phyloP scores from a whole-genome alignment of 345 rosid genomes.

The Citrus hindsii region DNA sequence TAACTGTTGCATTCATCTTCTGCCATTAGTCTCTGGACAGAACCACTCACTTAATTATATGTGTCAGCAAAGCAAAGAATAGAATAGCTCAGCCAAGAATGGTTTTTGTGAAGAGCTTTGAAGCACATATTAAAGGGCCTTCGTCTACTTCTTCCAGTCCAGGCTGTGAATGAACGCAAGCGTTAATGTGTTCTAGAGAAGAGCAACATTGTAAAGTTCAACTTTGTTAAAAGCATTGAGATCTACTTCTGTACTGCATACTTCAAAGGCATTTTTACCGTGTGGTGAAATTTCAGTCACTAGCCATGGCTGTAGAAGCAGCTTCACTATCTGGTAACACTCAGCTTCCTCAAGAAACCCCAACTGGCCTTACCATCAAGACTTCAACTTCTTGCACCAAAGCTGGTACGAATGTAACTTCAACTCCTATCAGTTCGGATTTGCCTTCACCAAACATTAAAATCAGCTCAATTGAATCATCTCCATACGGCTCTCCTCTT shows the following conservation, averaged over 20 bases:
- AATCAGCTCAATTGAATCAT: constrained; percentile 35
- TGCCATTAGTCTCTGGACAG: constrained; percentile 38
- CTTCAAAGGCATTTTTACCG: background rate
- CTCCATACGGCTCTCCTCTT: constrained; percentile 71
- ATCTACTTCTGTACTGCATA: constrained; percentile 22
- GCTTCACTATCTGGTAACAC: constrained; percentile 2
- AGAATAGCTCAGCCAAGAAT: constrained; percentile 4
- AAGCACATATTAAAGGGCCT: background rate
- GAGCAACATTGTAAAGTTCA: background rate
- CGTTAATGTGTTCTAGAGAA: background rate
- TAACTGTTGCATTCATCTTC: constrained; percentile 73
- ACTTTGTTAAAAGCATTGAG: constrained; percentile 11
- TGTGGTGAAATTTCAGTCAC: background rate
- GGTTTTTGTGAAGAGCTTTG: constrained; percentile 5
- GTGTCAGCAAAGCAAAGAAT: constrained; percentile 31
- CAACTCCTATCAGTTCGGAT: constrained; percentile 26
- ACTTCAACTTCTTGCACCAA: constrained; percentile 40
- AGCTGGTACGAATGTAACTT: constrained; percentile 29
- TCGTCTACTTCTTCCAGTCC: background rate
- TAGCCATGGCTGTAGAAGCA: constrained; percentile 32
- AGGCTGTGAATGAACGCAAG: background rate
- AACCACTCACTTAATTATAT: constrained; percentile 40
- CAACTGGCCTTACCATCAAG: constrained; percentile 57
- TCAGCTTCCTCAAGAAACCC: constrained; percentile 22
- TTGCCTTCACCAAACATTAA: constrained; percentile 42